Percentiles rank a stretch among this genome's conserved stretches.
Conservation (phyloP, 305 asterid species). For the Rubia peregrina region DNA sequence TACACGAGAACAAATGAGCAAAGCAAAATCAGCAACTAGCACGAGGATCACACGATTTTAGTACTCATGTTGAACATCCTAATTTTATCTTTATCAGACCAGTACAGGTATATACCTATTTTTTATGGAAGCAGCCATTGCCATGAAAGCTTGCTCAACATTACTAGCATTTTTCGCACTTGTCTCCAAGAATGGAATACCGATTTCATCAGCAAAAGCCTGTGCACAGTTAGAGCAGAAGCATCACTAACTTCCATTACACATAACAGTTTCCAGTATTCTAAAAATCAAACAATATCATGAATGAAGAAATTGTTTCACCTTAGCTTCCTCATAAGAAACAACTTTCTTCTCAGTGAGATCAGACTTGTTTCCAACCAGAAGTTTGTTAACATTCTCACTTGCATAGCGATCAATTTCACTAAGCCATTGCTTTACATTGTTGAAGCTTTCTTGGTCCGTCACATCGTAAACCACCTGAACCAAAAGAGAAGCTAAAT, state of each 20-base stretch:
- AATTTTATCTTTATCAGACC: background rate
- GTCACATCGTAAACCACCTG: conserved; percentile 32
- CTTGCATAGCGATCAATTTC: conserved; percentile 33
- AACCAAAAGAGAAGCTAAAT: conserved; percentile 6
- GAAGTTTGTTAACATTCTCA: conserved; percentile 30
- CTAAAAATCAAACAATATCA: background rate
- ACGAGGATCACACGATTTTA: background rate
- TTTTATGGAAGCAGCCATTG: conserved; percentile 25
- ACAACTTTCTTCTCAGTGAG: conserved; percentile 27
- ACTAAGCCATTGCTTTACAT: conserved; percentile 32
- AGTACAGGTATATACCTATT: conserved; percentile 9
- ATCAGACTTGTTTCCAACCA: conserved; percentile 29
- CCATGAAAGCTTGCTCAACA: conserved; percentile 34
- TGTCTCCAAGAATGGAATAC: conserved; percentile 30
- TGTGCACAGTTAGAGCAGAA: conserved; percentile 5
- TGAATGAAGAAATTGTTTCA: background rate
- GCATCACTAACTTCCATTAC: background rate
- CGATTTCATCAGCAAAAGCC: conserved; percentile 32
- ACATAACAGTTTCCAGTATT: background rate
- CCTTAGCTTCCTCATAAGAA: conserved; percentile 27
- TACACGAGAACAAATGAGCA: conserved; percentile 1
- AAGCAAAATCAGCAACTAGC: background rate
- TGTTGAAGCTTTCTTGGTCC: conserved; percentile 28
- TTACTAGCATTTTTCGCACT: conserved; percentile 30
- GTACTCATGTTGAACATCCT: background rate